Conservation (phyloP, 306 rosid genomes). For the Rosa persica region DNA sequence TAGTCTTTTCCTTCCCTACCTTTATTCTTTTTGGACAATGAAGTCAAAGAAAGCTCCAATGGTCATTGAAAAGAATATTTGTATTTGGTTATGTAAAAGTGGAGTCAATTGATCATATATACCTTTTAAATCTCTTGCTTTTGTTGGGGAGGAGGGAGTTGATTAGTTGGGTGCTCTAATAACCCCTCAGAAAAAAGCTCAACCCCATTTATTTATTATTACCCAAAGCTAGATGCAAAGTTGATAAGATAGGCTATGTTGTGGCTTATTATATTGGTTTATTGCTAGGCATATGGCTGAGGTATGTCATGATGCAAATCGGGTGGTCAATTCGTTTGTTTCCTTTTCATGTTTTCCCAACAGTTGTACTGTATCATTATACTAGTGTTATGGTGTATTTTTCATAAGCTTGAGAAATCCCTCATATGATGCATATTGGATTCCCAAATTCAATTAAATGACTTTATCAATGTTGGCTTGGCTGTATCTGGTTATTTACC, state of each 20-base stretch:
- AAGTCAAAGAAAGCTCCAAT: not conserved
- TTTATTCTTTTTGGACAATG: not conserved
- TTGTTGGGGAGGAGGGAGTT: not conserved
- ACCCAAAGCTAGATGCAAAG: not conserved
- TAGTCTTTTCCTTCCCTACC: not conserved
- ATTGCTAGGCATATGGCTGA: not conserved
- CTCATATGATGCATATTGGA: not conserved
- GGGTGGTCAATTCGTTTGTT: no score
- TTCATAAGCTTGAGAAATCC: not conserved
- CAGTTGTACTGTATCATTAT: not conserved
- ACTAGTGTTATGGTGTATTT: not conserved
- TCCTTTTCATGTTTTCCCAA: not conserved
- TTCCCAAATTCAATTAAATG: not conserved
- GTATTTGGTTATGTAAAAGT: not conserved
- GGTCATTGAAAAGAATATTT: not conserved
- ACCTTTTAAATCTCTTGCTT: not conserved
- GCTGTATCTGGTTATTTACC: not conserved
- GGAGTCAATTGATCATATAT: not conserved
- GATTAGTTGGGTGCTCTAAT: not conserved
- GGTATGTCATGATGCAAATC: not conserved
- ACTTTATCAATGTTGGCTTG: not conserved
- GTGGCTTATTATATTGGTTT: not conserved
- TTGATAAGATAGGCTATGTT: not conserved
- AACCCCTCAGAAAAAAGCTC: not conserved
- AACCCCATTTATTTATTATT: not conserved